Evolutionary conservation across 305 asterid species (phyloP).

Genomic region (Plantago rigida): DNA sequence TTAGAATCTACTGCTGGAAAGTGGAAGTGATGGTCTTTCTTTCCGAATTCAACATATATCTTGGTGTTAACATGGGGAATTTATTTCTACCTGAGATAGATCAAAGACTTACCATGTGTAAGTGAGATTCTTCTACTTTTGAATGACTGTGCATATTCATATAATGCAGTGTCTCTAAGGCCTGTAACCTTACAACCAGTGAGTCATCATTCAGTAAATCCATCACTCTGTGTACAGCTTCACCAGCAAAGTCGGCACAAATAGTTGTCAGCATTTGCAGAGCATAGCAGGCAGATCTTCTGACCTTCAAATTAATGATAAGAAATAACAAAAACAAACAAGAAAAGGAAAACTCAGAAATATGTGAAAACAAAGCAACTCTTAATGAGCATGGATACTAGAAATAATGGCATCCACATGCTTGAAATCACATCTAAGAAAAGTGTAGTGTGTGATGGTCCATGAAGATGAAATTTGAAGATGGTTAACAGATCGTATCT

Average conservation of each 20-base stretch:
- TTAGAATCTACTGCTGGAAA: too few relatives aligned
- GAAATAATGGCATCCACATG: neutral
- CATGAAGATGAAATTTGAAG: too few relatives aligned
- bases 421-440: constrained; percentile 1
- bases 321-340: constrained; percentile 26
- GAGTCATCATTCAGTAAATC: constrained; percentile 74
- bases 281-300: constrained; percentile 81
- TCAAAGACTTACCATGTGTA: constrained; percentile 53
- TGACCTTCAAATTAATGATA: constrained; percentile 51
- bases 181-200: constrained; percentile 56
- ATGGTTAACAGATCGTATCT: too few relatives aligned
- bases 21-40: too few relatives aligned
- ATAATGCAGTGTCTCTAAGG: constrained; percentile 62
- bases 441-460: constrained; percentile 8
- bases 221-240: constrained; percentile 48
- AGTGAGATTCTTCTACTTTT: constrained; percentile 52
- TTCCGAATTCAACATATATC: too few relatives aligned
- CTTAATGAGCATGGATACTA: neutral
- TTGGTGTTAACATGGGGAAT: too few relatives aligned
- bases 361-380: constrained; percentile 10
- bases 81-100: neutral
- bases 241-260: constrained; percentile 57
- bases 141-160: constrained; percentile 43
- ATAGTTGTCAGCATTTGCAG: constrained; percentile 45
- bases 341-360: constrained; percentile 22